Evolutionary conservation across 2,329 filamentous ascomycete species (phyloP).

Genomic region (Exophiala oligosperma): DNA sequence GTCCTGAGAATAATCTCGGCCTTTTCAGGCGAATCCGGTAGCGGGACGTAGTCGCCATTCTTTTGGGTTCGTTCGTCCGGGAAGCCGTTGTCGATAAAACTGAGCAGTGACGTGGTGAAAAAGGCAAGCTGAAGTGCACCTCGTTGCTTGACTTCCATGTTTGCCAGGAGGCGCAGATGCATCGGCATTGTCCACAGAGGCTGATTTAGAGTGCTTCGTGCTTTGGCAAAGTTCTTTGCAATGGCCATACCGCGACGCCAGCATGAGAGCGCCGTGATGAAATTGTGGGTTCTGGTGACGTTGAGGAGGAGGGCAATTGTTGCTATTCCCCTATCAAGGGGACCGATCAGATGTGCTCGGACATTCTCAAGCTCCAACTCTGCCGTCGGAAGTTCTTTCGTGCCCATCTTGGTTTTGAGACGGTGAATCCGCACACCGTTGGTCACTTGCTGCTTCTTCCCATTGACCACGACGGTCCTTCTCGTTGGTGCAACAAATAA

Average conservation of each 20-base stretch:
- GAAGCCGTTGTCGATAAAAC: slow-evolving; percentile 27
- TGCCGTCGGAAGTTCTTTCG: slow-evolving; percentile 64
- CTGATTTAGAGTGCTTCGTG: slow-evolving; percentile 28
- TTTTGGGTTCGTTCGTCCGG: slow-evolving; percentile 5
- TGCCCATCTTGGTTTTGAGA: slow-evolving; percentile 68
- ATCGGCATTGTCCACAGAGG: slow-evolving; percentile 27
- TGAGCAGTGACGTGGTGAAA: slow-evolving; percentile 29
- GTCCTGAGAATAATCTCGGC: slow-evolving; percentile 15
- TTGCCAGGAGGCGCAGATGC: slow-evolving; percentile 30
- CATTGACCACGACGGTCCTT: slow-evolving; percentile 32
- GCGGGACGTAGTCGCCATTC: slow-evolving; percentile 8
- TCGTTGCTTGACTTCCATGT: slow-evolving; percentile 29
- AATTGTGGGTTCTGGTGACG: slow-evolving; percentile 47
- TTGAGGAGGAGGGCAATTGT: slow-evolving; percentile 66
- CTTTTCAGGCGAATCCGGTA: slow-evolving; percentile 14
- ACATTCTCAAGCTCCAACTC: slow-evolving; percentile 63
- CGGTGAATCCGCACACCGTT: slow-evolving; percentile 67
- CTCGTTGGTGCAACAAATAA: slow-evolving; percentile 66
- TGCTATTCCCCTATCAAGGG: slow-evolving; percentile 60
- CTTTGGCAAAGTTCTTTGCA: slow-evolving; percentile 29
- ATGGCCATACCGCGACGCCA: slow-evolving; percentile 31
- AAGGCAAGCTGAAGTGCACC: slow-evolving; percentile 30
- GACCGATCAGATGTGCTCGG: slow-evolving; percentile 61
- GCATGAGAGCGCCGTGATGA: slow-evolving; percentile 26
- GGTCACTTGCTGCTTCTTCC: slow-evolving; percentile 42